Conservation (phyloP, 148 eudicot genomes). For the Camellia granthamiana region DNA sequence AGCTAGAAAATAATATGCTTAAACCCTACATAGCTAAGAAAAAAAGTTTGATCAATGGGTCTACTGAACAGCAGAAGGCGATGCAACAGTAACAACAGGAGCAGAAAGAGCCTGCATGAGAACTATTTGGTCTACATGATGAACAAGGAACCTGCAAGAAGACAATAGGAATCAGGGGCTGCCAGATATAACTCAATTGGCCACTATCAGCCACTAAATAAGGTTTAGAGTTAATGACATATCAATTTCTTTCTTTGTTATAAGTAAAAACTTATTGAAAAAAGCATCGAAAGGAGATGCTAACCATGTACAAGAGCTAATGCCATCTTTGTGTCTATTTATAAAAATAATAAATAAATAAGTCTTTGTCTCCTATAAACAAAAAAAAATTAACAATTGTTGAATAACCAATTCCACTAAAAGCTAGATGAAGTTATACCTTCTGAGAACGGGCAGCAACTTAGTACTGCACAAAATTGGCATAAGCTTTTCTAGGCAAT, state of each 20-base stretch:
- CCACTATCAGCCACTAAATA: not conserved
- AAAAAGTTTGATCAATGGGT: not conserved
- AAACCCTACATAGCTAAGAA: not conserved
- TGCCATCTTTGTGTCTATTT: not conserved
- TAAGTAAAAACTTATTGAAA: not conserved
- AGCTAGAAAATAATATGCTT: not conserved
- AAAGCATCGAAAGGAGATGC: not conserved
- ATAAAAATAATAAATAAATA: not conserved
- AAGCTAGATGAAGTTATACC: not conserved
- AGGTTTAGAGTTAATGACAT: not conserved
- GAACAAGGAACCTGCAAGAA: slow-evolving; percentile 58
- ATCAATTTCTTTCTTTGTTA: no score
- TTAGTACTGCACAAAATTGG: not conserved
- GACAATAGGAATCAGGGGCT: not conserved
- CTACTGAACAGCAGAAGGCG: slow-evolving; percentile 50
- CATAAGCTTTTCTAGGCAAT: no score
- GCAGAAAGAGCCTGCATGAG: no score
- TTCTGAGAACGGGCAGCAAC: not conserved
- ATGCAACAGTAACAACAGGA: no score
- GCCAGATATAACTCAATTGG: not conserved
- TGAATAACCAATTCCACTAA: not conserved
- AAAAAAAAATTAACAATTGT: not conserved
- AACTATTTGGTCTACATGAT: slow-evolving; percentile 37
- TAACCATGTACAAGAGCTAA: no score
- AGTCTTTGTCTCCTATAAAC: not conserved